Base-by-base conservation (phyloP, 371 early-diverging fungal genomes). In the Encephalitozoon intestinalis region DNA sequence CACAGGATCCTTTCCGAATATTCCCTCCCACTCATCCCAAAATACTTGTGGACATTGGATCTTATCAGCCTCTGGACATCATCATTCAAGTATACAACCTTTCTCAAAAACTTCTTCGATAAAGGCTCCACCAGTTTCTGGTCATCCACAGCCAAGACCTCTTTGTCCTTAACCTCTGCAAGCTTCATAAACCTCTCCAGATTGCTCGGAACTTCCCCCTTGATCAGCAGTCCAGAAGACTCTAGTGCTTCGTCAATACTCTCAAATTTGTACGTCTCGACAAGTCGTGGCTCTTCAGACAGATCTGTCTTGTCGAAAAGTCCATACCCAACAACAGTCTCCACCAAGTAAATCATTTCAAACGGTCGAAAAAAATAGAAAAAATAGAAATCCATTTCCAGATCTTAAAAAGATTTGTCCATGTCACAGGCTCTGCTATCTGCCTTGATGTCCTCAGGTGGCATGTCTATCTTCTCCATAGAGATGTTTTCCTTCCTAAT, bases 211-310 rank as follows among this genome's bases (percentile, higher is more conserved):
- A 95, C 84, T 87, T 92, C 91, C 63, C 93, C 94, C 87, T 93
- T 93, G 49, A 93, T 90, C 72, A 95, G 84, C 70, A 91, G 92
- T n/a, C 92, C 92, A 69, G 91, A 91, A 21, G 94, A 93, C 63
- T 91, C 88, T 82, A 96, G 87, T 26, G 94, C 94, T 79, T 93
- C 94, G 68, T 91, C 91, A 44, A 94, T 94, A 88, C 92, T 93
- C 82, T 92, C 93, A 81, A 94, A 96, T 86, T 93, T 94, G 78
- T 90, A 88, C 87, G 93, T 93, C 67, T 92, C 92, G 83, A 91
- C 87, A 73, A 95, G 88, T 11, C 34, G 34, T 9, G 34, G 34
- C 11, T 67, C 34, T 11, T 46, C 85, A 86, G 90, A 90, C 75
- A 86, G 87, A 78, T 92, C 92, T 72, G 90, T 88, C 44, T 90